Base-by-base conservation (phyloP, 2,329 filamentous ascomycete species). In the Fusarium praegraminearum region DNA sequence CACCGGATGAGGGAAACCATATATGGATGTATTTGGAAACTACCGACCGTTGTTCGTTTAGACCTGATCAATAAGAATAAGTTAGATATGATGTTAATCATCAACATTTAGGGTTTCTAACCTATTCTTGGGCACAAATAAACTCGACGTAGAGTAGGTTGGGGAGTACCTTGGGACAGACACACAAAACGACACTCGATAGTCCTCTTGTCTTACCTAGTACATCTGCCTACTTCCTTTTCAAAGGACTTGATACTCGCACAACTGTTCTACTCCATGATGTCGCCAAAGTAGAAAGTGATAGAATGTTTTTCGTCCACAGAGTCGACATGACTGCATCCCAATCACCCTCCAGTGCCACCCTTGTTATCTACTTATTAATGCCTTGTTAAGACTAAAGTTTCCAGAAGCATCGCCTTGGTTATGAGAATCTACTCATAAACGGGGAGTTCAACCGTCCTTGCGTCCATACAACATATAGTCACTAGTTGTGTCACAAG, bases 381-480 rank as follows among this genome's bases (percentile, higher is more conserved):
- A 45, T 28, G 61, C 61, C 9, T 43, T 62, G 12, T 30, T 60
- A 0, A 22, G 20, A 22, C 20, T 2, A 22, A 22, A 22, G 20
- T 45, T 24, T 59, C 3, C 16, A 52, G 9, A 50, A 62, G 1
- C 18, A 63, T 15, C 50, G 56, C 13, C 43, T 57, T 9, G 62
- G 59, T 8, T 57, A 68, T n/a, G 32, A 43, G 2, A 16, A 10
- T 65, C 53, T 24, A 28, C 52, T 33, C 5, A 52, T 62, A 16
- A 62, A 68, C n/a, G 59, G 57, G 12, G 87, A 79, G 54, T 74
- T 78, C n/a, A 76, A 79, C 32, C 69, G 76, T 6, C 58, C 78
- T 12, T 61, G 71, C 1, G 74, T 78, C 0, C 81, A 89, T 18
- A 92, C 91, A 74, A 87, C 89, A 2, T 89, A 91, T 76, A 91